phyloP scores from a whole-genome alignment of 2,329 filamentous ascomycete genomes.

The Parafenestella ontariensis region DNA sequence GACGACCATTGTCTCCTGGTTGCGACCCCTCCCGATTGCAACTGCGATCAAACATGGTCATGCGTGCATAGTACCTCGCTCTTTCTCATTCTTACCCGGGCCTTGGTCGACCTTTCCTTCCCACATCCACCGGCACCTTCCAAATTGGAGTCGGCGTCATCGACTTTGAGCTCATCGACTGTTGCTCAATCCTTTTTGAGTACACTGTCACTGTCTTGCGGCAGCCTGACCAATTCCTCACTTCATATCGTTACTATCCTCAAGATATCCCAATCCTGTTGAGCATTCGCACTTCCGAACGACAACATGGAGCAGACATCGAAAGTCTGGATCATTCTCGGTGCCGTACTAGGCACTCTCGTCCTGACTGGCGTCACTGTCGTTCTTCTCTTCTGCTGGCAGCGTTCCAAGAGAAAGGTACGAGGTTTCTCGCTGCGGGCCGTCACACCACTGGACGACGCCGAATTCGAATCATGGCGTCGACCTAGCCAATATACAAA shows the following conservation, averaged over 20 bases:
- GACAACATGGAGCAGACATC: constrained; percentile 38
- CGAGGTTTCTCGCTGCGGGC: constrained; percentile 47
- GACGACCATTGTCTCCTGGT: constrained; percentile 27
- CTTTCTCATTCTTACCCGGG: constrained; percentile 25
- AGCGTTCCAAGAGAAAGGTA: constrained; percentile 42
- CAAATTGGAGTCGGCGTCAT: constrained; percentile 1
- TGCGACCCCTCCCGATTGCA: constrained; percentile 19
- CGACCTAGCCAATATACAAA: constrained; percentile 47
- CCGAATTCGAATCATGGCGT: constrained; percentile 51
- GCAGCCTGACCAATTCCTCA: background rate
- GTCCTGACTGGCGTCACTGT: constrained; percentile 36
- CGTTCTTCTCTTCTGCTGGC: constrained; percentile 41
- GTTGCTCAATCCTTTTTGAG: constrained; percentile 8
- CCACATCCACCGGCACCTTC: constrained; percentile 16
- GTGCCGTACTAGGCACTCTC: constrained; percentile 42
- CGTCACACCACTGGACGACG: constrained; percentile 49
- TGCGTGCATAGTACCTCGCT: constrained; percentile 34
- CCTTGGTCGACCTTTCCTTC: constrained; percentile 23
- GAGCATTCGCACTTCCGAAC: background rate
- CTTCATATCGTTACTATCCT: background rate
- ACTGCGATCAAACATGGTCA: constrained; percentile 33
- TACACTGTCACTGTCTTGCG: background rate
- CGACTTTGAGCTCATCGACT: constrained; percentile 1
- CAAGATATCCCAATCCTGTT: background rate
- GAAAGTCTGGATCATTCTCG: constrained; percentile 48